These are phyloP conservation scores for Nigrograna mackinnonii DNA, from an alignment of 2,329 filamentous ascomycete species.

Conservation along the genomic window DNA sequence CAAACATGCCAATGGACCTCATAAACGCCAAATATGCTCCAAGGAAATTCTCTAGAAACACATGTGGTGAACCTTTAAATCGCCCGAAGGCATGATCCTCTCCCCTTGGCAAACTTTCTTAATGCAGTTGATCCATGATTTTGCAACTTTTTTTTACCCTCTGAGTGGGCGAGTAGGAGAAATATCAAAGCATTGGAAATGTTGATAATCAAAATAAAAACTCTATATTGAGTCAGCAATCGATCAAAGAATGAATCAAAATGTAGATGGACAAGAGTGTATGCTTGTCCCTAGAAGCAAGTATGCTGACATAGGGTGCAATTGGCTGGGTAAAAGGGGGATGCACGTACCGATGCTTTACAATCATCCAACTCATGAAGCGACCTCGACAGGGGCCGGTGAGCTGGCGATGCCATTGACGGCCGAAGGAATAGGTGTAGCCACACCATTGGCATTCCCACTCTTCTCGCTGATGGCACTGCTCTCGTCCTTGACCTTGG, in stretches of 20 bases:
- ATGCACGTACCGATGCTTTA: conserved; percentile 12
- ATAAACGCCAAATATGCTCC: conserved; percentile 30
- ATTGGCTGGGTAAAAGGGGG: neutral
- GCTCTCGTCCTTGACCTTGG: conserved; percentile 60
- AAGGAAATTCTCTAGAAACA: conserved; percentile 11
- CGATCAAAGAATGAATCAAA: no score
- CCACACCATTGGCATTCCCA: conserved; percentile 52
- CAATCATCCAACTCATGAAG: conserved; percentile 14
- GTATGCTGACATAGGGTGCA: conserved; percentile 1
- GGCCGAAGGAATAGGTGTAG: conserved; percentile 49
- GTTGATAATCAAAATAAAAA: no score
- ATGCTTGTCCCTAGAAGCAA: no score
- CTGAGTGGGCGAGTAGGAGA: no score
- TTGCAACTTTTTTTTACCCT: no score
- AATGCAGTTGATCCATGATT: no score
- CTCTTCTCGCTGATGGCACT: conserved; percentile 66
- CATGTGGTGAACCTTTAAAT: no score
- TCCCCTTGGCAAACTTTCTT: no score
- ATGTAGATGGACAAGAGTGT: no score
- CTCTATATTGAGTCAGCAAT: no score
- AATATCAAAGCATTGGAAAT: no score
- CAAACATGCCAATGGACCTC: conserved; percentile 18
- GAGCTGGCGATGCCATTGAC: conserved; percentile 52
- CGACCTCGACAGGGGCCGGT: conserved; percentile 48
- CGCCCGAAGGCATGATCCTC: no score